Percentiles rank a stretch among this genome's conserved stretches.
These are phyloP conservation scores for Lolium rigidum DNA, from an alignment of 176 grass and related monocot species.

Conservation along the genomic window DNA sequence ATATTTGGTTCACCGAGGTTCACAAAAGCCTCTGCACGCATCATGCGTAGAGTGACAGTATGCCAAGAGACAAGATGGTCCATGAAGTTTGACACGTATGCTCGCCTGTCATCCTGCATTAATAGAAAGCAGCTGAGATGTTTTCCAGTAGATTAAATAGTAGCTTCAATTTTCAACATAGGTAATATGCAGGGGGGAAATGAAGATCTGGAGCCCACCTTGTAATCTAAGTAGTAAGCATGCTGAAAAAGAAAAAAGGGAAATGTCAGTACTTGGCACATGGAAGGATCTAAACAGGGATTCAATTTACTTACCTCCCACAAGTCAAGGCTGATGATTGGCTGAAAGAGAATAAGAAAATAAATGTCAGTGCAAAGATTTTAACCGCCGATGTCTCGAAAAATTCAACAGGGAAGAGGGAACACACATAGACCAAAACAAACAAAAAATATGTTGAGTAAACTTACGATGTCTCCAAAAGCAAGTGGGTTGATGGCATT, in stretches of 20 bases:
- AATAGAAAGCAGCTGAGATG: conserved; percentile 1
- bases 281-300: conserved; percentile 6
- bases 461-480: conserved; percentile 89
- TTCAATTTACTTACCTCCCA: conserved; percentile 81
- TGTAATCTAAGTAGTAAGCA: conserved; percentile 97
- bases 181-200: not conserved
- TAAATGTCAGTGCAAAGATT: conserved; percentile 38
- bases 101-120: conserved; percentile 71
- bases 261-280: conserved; percentile 45
- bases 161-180: not conserved
- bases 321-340: conserved; percentile 85
- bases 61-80: conserved; percentile 89
- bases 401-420: not conserved
- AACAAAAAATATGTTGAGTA: conserved; percentile 13
- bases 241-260: conserved; percentile 61
- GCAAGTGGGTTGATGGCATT: conserved; percentile 90
- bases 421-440: not conserved
- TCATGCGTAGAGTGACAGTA: conserved; percentile 77
- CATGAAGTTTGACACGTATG: conserved; percentile 79
- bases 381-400: conserved; percentile 3
- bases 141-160: not conserved
- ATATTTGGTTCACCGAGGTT: conserved; percentile 95
- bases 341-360: conserved; percentile 61
- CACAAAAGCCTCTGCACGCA: conserved; percentile 92
- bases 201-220: conserved; percentile 47